Conservation (phyloP, 305 asterid genomes). For the Solanum aculeatissimum region DNA sequence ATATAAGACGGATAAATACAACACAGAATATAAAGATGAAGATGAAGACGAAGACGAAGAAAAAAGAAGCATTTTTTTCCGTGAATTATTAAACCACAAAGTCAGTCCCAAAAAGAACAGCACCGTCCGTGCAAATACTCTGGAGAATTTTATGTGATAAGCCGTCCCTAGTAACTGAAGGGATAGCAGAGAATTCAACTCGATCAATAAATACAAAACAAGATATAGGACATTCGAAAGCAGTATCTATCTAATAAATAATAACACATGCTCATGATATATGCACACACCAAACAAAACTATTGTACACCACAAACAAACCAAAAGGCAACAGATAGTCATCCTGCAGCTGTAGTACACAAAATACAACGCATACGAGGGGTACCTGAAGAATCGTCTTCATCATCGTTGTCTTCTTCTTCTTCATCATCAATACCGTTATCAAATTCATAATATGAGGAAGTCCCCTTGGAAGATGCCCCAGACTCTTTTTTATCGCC, state of each 20-base stretch:
- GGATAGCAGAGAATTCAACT: neutral
- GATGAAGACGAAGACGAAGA: neutral
- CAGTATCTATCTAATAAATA: neutral
- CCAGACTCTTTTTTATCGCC: constrained; percentile 38
- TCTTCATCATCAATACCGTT: constrained; percentile 27
- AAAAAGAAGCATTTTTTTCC: neutral
- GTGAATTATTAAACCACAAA: neutral
- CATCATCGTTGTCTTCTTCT: constrained; percentile 21
- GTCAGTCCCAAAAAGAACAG: neutral
- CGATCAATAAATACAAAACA: neutral
- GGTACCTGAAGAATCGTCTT: constrained; percentile 28
- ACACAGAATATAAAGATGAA: too few species aligned
- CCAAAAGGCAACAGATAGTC: constrained; percentile 5
- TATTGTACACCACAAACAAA: neutral
- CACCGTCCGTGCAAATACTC: neutral
- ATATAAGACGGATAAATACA: too few species aligned
- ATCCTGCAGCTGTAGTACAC: constrained; percentile 90
- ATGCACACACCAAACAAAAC: constrained; percentile 19
- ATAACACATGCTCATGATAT: constrained; percentile 15
- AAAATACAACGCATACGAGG: constrained; percentile 74
- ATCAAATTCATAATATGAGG: constrained; percentile 45
- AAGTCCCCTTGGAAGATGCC: constrained; percentile 23
- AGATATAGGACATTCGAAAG: neutral
- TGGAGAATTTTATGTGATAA: neutral
- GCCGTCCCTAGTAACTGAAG: neutral